Base-by-base conservation (phyloP, 805 yeast species). In the Lipomyces orientalis region DNA sequence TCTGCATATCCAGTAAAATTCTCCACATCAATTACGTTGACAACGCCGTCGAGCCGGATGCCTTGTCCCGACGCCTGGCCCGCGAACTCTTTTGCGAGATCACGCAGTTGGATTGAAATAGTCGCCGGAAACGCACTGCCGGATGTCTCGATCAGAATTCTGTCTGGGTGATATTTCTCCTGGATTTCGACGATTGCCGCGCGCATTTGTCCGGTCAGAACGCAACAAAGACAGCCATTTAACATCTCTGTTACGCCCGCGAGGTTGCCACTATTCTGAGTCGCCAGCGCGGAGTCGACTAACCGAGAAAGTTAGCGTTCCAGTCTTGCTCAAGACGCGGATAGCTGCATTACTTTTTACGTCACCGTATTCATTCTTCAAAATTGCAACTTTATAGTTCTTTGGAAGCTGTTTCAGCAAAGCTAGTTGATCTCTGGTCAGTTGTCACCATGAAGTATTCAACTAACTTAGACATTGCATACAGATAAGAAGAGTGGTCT, bases 111-210 rank as follows among this genome's bases (percentile, higher is more conserved):
- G 46, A 70, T 67, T 12, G 71, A 61, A 9, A 71, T 64, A 25
- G 71, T 69, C 1, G 73, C 73, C 16, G 73, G 73, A 59, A 71
- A 70, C 19, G 73, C 73, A 25, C 70, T 70, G 22, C 73, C 73
- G 2, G 73, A 71, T 9, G 73, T 71, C 61, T 71, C 73, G n/a
- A 71, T 64, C 39, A 71, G 46, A 10, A 71, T 71, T 10, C 73
- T 55, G 49, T 71, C 73, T 4, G 73, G 73, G 19, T 61, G 12
- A 56, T 65, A 67, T 12, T 60, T 65, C 25, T 57, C 54, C 39
- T 65, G 73, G 16, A 71, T 33, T 49, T 71, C 73, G 19, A 60
- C 34, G 19, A 71, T 64, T 19, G 73, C 71, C 3, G 65, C 70
- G 31, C 70, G 67, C 73, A 71, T 63, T 49, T 67, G 73, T 6